Evolutionary conservation across 768 basidiomycete species (phyloP), one percentile per base, ranked within the genome.

Genomic region (Lenzites betulinus): DNA sequence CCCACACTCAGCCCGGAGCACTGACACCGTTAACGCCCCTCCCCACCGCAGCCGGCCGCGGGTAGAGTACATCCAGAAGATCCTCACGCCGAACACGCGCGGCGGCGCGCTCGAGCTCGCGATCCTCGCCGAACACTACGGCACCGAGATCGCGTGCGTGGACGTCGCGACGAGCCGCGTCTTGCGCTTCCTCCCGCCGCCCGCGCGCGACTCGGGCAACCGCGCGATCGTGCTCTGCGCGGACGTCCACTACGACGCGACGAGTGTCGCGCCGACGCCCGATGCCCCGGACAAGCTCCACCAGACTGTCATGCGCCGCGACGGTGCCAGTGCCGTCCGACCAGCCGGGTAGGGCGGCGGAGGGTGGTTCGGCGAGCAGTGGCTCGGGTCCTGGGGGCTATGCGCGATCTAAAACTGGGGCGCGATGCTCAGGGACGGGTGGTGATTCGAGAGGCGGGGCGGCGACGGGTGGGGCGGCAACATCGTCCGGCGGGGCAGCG

Each of bases 161-260:
- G 95, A 98, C 70, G 91, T 98, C 61, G 92, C 95, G 73, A 92
- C 92, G 0, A 95, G 95, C 0, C 83, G 95, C 18, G 83, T 94
- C 60, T 94, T 97, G 74, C 82, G 81, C 22, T 96, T 95, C 69
- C 77, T 84, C 1, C 83, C 90, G 49, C 77, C 78, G 26, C 75
- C 78, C 13, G 75, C 70, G n/a, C 65, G 65, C 12, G 72, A 75
- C 60, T 73, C 67, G 25, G 78, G 72, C 0, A 72, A 73, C 54
- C 72, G 74, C 68, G 74, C 86, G 58, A 72, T 97, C 15, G 70
- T 98, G n/a, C 79, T 98, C 4, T 98, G 98, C 76, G 93, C 92
- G 0, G 96, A 95, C 2, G 96, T 98, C 47, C 95, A 98, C 72
- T 99, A 99, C 73, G 96, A 99, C 72, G 92, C 92, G 9, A 85